Evolutionary conservation across 768 basidiomycete genomes (phyloP), one percentile per base, ranked within the genome.

Genomic region (Mrakia hoshinonis): DNA sequence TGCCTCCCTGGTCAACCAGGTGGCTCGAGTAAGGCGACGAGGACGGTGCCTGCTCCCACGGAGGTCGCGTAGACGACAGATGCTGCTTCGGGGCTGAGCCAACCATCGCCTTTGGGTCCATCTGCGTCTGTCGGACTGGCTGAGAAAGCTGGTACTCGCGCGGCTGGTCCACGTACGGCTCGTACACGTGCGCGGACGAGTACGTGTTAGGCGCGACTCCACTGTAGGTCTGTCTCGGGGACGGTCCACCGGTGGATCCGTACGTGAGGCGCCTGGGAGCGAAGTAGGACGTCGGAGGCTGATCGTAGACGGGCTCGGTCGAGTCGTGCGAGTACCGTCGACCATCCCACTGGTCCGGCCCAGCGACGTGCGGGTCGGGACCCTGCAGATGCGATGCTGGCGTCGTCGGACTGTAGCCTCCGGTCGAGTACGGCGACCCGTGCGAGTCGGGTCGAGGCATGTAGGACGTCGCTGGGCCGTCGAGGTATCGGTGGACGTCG

Each of bases 401-500:
- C 31, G 58, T 61, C 31, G 58, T 61, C 31, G 58, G 58, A 36
- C 31, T 34, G 58, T 36, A 61, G 36, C 31, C 34, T 4, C 55
- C 55, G 55, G n/a, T 54, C 55, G 58, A 61, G 58, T 61, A 61
- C 31, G 58, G 58, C 13, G 58, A 61, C 31, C 36, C 20, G 58
- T 55, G 31, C 34, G 58, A 61, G 1, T 61, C 55, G 7, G 43
- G 7, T 60, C 55, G 29, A 12, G 13, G 22, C 58, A 39, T 61
- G 58, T 39, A 61, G 4, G 36, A 36, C 36, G 36, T 22, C 11
- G 31, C 34, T 31, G 29, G 18, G 5, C 34, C 55, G 31, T 36
- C 36, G 22, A 11, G 15, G 58, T 36, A 61, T 4, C 36, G 58
- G 26, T 24, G 54, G 26, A 12, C 36, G 58, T 13, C 11, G 36